Base-by-base conservation (phyloP, 495 filamentous ascomycete genomes). In the Penicillium coffeae region DNA sequence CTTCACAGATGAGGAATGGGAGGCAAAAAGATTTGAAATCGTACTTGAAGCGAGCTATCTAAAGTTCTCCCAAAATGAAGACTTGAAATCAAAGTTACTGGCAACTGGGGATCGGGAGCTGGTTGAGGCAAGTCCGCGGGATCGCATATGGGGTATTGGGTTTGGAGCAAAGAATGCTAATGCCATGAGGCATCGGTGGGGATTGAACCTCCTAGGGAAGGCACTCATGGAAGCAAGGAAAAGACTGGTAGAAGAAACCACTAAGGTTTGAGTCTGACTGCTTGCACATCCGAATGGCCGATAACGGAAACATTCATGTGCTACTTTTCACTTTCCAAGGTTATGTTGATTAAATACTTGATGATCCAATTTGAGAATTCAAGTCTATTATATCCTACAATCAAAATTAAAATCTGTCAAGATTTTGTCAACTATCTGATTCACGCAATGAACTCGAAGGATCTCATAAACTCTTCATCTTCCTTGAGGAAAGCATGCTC, bases 101-200 rank as follows among this genome's bases (percentile, higher is more conserved):
- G 33, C 16, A 10, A 50, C 48, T n/a, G 48, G 48, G 14, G 12
- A 50, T n/a, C 32, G 48, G 13, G 48, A 50, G 22, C 43, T 50
- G 40, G 48, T 50, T 10, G 48, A 50, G 21, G 48, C 48, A 8
- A 50, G 48, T 38, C 48, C 48, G 6, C 12, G 33, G 8, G 48
- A 50, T 38, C 34, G 48, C 3, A 50, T 50, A n/a, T 50, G 48
- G 48, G 48, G 48, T n/a, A 22, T 50, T 37, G 48, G 48, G 16
- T 50, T 50, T 50, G 48, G 21, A 4, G 40, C 40, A 14, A 30
- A 27, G 12, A 27, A 32, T 50, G 48, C 48, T 3, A 40, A 16
- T 0, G 8, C 33, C 8, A 22, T 3, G 6, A 30, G 48, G 9
- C 21, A 44, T 7, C 6, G 21, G 18, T 50, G 48, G 48, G 48